Evolutionary conservation across 2,329 filamentous ascomycete species (phyloP), one percentile per base, ranked within the genome.

Genomic region (Cladorrhinum sp.): DNA sequence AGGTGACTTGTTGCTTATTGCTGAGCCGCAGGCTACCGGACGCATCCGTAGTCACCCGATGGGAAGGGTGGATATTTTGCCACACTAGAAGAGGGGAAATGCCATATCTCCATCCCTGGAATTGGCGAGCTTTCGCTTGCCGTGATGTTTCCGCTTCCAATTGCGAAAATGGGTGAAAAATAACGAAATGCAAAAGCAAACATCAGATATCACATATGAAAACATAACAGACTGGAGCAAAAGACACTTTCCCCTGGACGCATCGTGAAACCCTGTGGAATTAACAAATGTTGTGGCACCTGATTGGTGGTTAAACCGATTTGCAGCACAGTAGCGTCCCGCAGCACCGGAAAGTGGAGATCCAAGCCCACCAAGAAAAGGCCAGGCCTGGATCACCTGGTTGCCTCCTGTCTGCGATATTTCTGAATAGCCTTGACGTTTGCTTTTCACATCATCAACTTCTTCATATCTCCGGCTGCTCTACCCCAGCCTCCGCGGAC

Each of bases 41-140:
- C 29, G 29, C 32, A 38, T 55, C 52, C 52, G 52, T 41, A 24
- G 32, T 36, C 52, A 55, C 52, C 52, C 52, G 52, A 55, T 45
- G 41, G 41, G 41, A 22, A 45, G 8, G 41, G 25, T 55, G 32
- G 52, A 36, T 24, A 45, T 45, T 55, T n/a, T 24, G 52, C 52
- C 52, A 41, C 52, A 45, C n/a, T 16, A 18, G 16, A 45, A 55
- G 52, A 55, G 52, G 52, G 52, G 52, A 55, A 55, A 55, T 55
- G 22, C 32, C 32, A 45, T 18, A 41, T n/a, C 36, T n/a, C 41
- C 41, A 45, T 45, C 10, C 32, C 32, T 36, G 32, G 6, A 53
- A 27, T 22, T 27, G 36, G 20, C 5, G 27, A 16, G 22, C 27
- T 52, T 20, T 52, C 50, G 50, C 20, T 53, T 53, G 18, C 27